Percentiles rank a stretch among this genome's conserved stretches.
These are phyloP conservation scores for Leccinellum rugosiceps DNA, from an alignment of 768 basidiomycete species.

Conservation along the genomic window DNA sequence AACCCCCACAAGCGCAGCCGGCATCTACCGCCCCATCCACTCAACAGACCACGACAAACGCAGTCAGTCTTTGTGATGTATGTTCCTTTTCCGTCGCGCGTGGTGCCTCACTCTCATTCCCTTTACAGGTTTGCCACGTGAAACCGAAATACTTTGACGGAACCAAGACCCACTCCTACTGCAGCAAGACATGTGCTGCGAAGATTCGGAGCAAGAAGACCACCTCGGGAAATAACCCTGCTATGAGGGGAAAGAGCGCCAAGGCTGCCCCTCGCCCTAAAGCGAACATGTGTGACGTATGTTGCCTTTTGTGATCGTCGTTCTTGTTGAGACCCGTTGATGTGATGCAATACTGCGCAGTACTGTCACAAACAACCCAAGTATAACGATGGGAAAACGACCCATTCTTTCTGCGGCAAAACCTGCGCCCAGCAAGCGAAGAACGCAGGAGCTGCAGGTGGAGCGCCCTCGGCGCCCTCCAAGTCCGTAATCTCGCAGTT, in stretches of 20 bases:
- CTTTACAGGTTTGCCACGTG: slow-evolving; percentile 47
- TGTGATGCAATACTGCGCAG: slow-evolving; percentile 30
- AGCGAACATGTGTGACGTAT: slow-evolving; percentile 50
- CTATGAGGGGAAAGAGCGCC: slow-evolving; percentile 25
- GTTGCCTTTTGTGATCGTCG: slow-evolving; percentile 19
- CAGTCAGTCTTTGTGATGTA: slow-evolving; percentile 51
- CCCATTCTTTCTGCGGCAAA: slow-evolving; percentile 62
- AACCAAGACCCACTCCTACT: slow-evolving; percentile 53
- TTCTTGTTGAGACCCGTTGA: neutral
- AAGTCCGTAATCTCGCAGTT: slow-evolving; percentile 29
- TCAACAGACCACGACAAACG: slow-evolving; percentile 21
- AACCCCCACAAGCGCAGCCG: slow-evolving; percentile 25
- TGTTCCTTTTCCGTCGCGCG: slow-evolving; percentile 16
- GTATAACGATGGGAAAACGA: slow-evolving; percentile 52
- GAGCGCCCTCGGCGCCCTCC: slow-evolving; percentile 22
- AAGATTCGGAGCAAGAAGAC: slow-evolving; percentile 36
- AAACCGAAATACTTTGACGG: slow-evolving; percentile 58
- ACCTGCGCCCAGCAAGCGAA: slow-evolving; percentile 53
- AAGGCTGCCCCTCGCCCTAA: slow-evolving; percentile 24
- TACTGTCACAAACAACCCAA: slow-evolving; percentile 60
- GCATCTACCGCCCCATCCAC: slow-evolving; percentile 4
- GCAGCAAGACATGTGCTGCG: slow-evolving; percentile 57
- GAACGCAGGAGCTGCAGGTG: slow-evolving; percentile 25
- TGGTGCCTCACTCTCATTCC: neutral
- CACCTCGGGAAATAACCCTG: slow-evolving; percentile 22